A percentile compares a stretch with the other conserved stretches of the same genome.
Conservation (phyloP, 73 alveolate genomes). For the Paramecium sexaurelia region DNA sequence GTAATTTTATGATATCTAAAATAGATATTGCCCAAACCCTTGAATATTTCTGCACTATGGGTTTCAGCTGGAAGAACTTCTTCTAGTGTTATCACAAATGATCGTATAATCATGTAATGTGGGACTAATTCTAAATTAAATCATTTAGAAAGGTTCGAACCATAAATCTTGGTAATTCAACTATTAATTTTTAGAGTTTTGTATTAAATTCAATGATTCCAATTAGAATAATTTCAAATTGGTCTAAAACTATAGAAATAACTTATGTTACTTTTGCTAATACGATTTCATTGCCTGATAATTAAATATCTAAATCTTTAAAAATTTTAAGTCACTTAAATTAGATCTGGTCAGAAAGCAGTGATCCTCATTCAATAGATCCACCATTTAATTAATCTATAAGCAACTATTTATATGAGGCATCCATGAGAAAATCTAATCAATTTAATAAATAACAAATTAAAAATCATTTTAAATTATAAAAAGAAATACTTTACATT, state of each 20-base stretch:
- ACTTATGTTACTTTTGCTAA: slow-evolving; percentile 90
- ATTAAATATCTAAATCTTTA: not conserved
- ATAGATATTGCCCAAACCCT: slow-evolving; percentile 76
- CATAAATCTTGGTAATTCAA: slow-evolving; percentile 71
- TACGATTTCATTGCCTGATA: slow-evolving; percentile 74
- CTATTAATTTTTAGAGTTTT: slow-evolving; percentile 71
- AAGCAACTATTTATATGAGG: slow-evolving; percentile 42
- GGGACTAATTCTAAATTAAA: slow-evolving; percentile 90
- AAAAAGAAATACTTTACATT: slow-evolving; percentile 18
- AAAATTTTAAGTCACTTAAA: not conserved
- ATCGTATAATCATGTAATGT: slow-evolving; percentile 79
- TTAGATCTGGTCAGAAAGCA: slow-evolving; percentile 39
- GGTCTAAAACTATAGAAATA: slow-evolving; percentile 87
- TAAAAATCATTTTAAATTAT: not conserved
- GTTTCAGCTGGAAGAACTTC: slow-evolving; percentile 93
- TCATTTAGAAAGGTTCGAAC: slow-evolving; percentile 74
- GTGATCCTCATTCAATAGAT: slow-evolving; percentile 28
- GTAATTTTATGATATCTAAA: not conserved
- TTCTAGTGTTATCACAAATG: slow-evolving; percentile 82
- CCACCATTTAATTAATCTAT: slow-evolving; percentile 51
- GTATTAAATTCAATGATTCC: slow-evolving; percentile 79
- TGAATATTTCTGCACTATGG: slow-evolving; percentile 75
- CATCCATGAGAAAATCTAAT: slow-evolving; percentile 22
- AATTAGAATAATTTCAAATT: slow-evolving; percentile 66
- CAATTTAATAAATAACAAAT: not conserved